Percentiles rank a stretch among this genome's conserved stretches.
Evolutionary conservation across 23 red algal species (phyloP).

Genomic region (Agarophyton chilense): DNA sequence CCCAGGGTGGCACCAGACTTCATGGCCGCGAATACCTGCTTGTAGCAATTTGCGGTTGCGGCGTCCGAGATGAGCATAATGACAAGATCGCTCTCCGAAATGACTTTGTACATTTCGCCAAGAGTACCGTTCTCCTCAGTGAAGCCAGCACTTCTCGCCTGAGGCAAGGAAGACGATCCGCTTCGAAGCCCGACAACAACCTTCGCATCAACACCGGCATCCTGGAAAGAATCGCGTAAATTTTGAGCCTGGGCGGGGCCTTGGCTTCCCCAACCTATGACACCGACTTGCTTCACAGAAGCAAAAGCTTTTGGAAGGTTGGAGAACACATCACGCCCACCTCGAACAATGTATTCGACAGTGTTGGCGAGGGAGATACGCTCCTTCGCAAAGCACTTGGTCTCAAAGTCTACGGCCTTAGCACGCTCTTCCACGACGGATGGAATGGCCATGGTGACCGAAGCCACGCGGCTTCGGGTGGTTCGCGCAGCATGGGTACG

Average conservation of each 20-base stretch:
- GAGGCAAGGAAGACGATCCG: constrained; percentile 64
- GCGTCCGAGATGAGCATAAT: constrained; percentile 94
- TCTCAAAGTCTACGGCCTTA: constrained; percentile 82
- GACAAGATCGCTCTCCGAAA: constrained; percentile 87
- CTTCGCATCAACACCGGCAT: constrained; percentile 74
- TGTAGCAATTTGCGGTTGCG: constrained; percentile 84
- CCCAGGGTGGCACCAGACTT: constrained; percentile 95
- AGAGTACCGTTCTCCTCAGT: constrained; percentile 90
- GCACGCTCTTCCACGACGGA: constrained; percentile 77
- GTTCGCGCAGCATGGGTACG: background rate
- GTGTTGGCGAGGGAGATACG: constrained; percentile 71
- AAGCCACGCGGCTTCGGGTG: background rate
- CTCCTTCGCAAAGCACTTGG: constrained; percentile 86
- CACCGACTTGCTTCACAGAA: constrained; percentile 88
- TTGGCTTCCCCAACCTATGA: constrained; percentile 99
- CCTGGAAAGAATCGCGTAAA: constrained; percentile 88
- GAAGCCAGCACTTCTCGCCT: constrained; percentile 83
- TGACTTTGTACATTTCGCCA: constrained; percentile 92
- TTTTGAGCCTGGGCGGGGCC: constrained; percentile 99
- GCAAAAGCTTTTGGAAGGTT: constrained; percentile 73
- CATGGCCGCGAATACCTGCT: constrained; percentile 88
- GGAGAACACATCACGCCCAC: constrained; percentile 88
- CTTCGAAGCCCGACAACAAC: constrained; percentile 85
- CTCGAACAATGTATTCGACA: constrained; percentile 93
- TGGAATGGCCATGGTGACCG: constrained; percentile 34